phyloP scores from a whole-genome alignment of 2,329 filamentous ascomycete species.

The Coleophoma cylindrospora region DNA sequence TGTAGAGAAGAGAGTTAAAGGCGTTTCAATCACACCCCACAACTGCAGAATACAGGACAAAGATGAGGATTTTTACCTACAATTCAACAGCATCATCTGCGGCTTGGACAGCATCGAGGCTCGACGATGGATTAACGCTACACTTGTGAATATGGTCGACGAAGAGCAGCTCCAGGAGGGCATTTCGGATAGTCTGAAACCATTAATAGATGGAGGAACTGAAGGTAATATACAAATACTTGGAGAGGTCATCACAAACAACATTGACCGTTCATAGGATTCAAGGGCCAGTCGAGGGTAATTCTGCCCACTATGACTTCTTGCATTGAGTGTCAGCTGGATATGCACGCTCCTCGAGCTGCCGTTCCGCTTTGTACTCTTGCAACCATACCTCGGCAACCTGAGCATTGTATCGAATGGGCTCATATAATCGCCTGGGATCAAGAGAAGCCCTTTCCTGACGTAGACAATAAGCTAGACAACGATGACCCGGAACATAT shows the following conservation, averaged over 20 bases:
- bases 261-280: conserved; percentile 46
- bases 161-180: conserved; percentile 46
- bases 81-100: conserved; percentile 91
- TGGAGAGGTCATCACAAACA: background rate
- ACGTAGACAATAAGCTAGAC: conserved; percentile 57
- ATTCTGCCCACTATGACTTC: conserved; percentile 89
- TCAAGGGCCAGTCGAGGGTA: conserved; percentile 94
- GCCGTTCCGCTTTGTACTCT: conserved; percentile 95
- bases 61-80: conserved; percentile 93
- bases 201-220: conserved; percentile 92
- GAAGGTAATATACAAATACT: conserved; percentile 52
- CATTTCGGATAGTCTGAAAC: conserved; percentile 75
- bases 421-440: conserved; percentile 98
- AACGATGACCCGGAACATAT: conserved; percentile 97
- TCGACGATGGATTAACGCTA: conserved; percentile 97
- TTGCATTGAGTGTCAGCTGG: conserved; percentile 96
- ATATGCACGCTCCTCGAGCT: conserved; percentile 97
- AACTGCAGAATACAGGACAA: conserved; percentile 96
- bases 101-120: conserved; percentile 96
- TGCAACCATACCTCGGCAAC: conserved; percentile 91
- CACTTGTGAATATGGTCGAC: conserved; percentile 85
- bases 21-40: conserved; percentile 88
- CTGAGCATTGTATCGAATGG: conserved; percentile 98
- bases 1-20: conserved; percentile 83
- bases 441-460: conserved; percentile 72